A percentile compares a stretch with the other conserved stretches of the same genome.
Evolutionary conservation across 352 stramenopile species (phyloP).

Genomic region (Phytophthora foliorum): DNA sequence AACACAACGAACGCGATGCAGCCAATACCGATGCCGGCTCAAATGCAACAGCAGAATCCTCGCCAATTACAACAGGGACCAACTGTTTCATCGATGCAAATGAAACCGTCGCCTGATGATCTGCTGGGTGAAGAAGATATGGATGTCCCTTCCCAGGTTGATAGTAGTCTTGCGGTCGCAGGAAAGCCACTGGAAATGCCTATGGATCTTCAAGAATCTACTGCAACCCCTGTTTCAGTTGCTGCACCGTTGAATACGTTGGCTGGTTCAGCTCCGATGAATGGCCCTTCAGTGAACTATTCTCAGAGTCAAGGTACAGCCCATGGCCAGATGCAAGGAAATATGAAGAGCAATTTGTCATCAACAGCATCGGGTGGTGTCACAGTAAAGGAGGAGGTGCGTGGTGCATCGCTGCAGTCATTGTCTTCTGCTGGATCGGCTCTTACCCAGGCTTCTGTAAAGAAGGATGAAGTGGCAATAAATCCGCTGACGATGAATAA

Average conservation of each 20-base stretch:
- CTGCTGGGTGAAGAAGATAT: constrained; percentile 61
- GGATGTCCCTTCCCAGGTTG: constrained; percentile 40
- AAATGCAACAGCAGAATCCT: constrained; percentile 45
- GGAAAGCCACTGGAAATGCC: constrained; percentile 69
- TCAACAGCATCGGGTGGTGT: constrained; percentile 3
- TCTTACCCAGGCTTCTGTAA: constrained; percentile 19
- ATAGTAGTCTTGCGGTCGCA: constrained; percentile 29
- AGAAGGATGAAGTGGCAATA: constrained; percentile 45
- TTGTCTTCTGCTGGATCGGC: constrained; percentile 4
- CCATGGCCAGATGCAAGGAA: constrained; percentile 14
- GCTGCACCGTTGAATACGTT: constrained; percentile 34
- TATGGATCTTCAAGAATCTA: constrained; percentile 62
- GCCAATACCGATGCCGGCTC: constrained; percentile 57
- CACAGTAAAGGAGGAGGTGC: constrained; percentile 39
- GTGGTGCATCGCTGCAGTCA: constrained; percentile 1
- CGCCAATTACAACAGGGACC: constrained; percentile 20
- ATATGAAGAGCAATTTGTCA: constrained; percentile 13
- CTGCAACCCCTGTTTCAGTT: constrained; percentile 29
- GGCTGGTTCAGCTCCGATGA: constrained; percentile 18
- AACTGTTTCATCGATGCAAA: constrained; percentile 1
- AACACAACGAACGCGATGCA: constrained; percentile 39
- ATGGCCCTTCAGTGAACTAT: constrained; percentile 17
- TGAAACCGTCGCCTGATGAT: constrained; percentile 64
- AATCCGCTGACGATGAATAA: constrained; percentile 88
- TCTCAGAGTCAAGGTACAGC: constrained; percentile 21